Evolutionary conservation across 176 grass and related monocot species (phyloP), one percentile per base, ranked within the genome.

Genomic region (Zizania latifolia): DNA sequence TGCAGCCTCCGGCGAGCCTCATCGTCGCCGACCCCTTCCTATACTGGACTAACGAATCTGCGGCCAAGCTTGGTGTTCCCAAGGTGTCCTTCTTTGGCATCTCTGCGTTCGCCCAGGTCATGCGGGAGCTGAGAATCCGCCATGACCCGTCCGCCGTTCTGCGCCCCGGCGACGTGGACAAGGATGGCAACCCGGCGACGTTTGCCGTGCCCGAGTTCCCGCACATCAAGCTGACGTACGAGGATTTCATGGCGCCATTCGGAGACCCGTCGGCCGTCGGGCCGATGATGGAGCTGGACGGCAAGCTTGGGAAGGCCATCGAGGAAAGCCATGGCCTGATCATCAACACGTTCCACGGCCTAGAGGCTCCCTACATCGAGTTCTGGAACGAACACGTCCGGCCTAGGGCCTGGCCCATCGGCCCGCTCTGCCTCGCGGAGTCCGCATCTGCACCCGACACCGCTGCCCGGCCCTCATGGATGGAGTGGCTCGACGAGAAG

Each of bases 121-220:
- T 94, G 57, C 8, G 21, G 0, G 51, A 68, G 70, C 7, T 71
- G n/a, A 76, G 37, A 8, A 4, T 12, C 23, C 27, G 38, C 21
- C 62, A 90, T 38, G 65, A 83, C 41, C 88, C 82, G 2, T 87
- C 82, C 34, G 56, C 79, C 4, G 48, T 43, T 21, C 29, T 90
- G n/a, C 33, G 5, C 41, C 27, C 16, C 16, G 81, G 27, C 21
- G 63, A 44, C 32, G 33, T 68, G 23, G 69, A 78, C 31, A 56
- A 3, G 2, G 62, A 80, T 6, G 45, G 38, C 31, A 22, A 83
- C 39, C 77, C 65, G 2, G 79, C 78, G 16, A 58, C 82, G 10
- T 90, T 94, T 74, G 28, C 58, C 8, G 79, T 94, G 5, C 78
- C 81, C 1, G 82, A 85, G 48, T 91, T 88, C 73, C 92, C 92